Evolutionary conservation across 2,329 filamentous ascomycete genomes (phyloP).

Genomic region (Penicillium vulpinum): DNA sequence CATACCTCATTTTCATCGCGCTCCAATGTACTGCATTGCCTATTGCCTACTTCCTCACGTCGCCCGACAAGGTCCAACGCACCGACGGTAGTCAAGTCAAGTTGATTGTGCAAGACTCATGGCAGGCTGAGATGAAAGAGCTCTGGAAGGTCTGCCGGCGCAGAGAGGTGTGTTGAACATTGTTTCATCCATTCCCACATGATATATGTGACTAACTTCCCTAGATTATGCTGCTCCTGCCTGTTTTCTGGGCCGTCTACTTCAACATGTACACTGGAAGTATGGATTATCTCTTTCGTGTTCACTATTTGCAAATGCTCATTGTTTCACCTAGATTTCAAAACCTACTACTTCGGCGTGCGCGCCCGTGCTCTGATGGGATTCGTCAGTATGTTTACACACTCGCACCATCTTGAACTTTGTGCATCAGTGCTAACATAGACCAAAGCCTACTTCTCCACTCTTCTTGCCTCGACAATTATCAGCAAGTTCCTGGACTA

Average conservation of each 20-base stretch:
- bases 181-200: neutral
- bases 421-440: conserved; percentile 1
- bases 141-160: conserved; percentile 32
- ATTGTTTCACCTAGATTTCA: conserved; percentile 42
- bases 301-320: neutral
- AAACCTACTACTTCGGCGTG: conserved; percentile 51
- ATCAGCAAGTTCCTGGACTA: conserved; percentile 51
- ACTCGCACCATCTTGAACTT: too few species aligned
- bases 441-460: conserved; percentile 37
- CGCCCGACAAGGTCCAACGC: conserved; percentile 47
- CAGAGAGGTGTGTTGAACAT: conserved; percentile 18
- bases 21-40: conserved; percentile 41
- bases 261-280: conserved; percentile 49
- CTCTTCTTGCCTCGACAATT: conserved; percentile 47
- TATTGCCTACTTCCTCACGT: conserved; percentile 42
- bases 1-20: conserved; percentile 48
- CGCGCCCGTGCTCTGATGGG: conserved; percentile 51
- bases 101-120: conserved; percentile 40
- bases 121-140: conserved; percentile 42
- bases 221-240: conserved; percentile 43
- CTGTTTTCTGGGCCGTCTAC: conserved; percentile 48
- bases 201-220: conserved; percentile 17
- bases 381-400: conserved; percentile 37
- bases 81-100: conserved; percentile 43
- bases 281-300: conserved; percentile 1